Conservation (phyloP, 306 rosid species). For the Cucurbita moschata region DNA sequence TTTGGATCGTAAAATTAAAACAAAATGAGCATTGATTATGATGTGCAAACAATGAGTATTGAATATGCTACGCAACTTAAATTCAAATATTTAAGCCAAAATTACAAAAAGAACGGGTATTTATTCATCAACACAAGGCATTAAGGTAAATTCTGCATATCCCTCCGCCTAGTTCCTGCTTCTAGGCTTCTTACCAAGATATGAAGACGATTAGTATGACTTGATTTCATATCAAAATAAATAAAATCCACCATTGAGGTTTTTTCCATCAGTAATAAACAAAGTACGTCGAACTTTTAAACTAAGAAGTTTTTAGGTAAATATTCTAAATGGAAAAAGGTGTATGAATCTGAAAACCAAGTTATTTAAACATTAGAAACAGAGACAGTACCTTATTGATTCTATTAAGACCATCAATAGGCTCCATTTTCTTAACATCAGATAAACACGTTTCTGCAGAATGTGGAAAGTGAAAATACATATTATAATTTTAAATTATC, state of each 20-base stretch:
- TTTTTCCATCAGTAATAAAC: neutral
- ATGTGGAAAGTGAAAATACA: constrained; percentile 14
- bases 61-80: neutral
- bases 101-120: neutral
- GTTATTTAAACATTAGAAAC: neutral
- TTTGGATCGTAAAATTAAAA: neutral
- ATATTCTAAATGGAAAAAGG: neutral
- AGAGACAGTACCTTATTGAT: constrained; percentile 52
- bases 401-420: constrained; percentile 87
- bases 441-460: constrained; percentile 89
- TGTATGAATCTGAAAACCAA: neutral
- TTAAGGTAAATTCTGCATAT: neutral
- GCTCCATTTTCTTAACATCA: constrained; percentile 94
- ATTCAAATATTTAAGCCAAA: neutral
- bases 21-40: neutral
- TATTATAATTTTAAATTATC: neutral
- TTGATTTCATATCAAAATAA: neutral
- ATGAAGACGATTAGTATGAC: neutral
- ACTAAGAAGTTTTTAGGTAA: neutral
- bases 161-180: neutral
- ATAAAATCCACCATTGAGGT: neutral
- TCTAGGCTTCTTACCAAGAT: neutral
- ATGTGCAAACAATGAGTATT: neutral
- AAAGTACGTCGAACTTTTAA: neutral
- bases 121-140: neutral